phyloP scores from a whole-genome alignment of 1,284 basidiomycete genomes.

The Trichosporon inkin region DNA sequence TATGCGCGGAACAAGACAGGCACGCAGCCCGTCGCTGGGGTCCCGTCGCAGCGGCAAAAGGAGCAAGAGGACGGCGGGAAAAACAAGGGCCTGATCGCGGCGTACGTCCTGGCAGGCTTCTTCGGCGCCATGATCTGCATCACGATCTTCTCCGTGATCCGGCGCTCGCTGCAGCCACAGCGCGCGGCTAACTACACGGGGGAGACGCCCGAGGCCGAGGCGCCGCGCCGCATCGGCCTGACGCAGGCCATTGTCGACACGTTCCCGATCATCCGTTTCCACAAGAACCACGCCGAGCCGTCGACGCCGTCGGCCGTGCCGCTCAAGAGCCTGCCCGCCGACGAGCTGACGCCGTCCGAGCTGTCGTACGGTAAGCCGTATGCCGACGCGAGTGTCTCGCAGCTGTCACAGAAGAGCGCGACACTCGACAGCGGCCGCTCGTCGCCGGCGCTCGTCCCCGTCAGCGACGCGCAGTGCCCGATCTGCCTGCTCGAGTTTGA shows the following conservation, averaged over 20 bases:
- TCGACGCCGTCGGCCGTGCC: not conserved
- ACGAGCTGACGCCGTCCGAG: not conserved
- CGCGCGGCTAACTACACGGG: constrained; percentile 22
- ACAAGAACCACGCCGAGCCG: constrained; percentile 28
- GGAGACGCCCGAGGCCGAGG: constrained; percentile 11
- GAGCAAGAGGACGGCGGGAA: constrained; percentile 15
- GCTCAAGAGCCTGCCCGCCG: not conserved
- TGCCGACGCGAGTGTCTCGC: not conserved
- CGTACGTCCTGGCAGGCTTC: constrained; percentile 80
- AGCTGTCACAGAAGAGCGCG: not conserved
- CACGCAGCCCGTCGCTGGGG: not conserved
- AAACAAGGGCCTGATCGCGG: constrained; percentile 59
- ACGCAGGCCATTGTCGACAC: constrained; percentile 87
- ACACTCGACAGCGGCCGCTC: constrained; percentile 11
- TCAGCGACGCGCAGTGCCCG: constrained; percentile 70
- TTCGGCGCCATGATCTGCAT: constrained; percentile 67
- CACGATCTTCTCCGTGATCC: constrained; percentile 43
- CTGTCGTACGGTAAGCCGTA: not conserved
- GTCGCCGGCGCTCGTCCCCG: not conserved
- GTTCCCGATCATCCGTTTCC: constrained; percentile 87
- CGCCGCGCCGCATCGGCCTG: constrained; percentile 64
- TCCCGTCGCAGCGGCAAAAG: not conserved
- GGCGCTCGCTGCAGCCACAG: constrained; percentile 61
- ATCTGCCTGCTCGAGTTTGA: constrained; percentile 92
- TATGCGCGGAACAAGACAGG: constrained; percentile 56